Base-by-base conservation (phyloP, 1,284 basidiomycete species). In the Coniferiporia sulphurascens region DNA sequence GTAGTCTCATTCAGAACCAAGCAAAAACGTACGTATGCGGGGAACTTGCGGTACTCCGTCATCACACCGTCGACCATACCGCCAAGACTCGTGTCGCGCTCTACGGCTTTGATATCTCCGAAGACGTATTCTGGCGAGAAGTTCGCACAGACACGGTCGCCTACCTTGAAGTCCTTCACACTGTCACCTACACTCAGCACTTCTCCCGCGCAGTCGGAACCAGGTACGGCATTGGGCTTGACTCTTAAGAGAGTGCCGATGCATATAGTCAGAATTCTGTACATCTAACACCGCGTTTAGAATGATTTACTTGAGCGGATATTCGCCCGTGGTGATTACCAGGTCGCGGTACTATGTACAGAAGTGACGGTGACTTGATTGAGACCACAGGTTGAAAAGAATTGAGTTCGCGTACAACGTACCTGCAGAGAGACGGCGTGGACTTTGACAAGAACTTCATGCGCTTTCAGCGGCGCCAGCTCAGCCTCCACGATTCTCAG, bases 171-270 rank as follows among this genome's bases (percentile, higher is more conserved):
- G 12, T 69, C 68, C 38, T 68, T 76, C 17, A 84, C 82, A 13
- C 76, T 76, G 38, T 71, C 69, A 3, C 85, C 85, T n/a, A 85
- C 3, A 76, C 74, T 43, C 84, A 70, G 51, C 87, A 73, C 65
- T 22, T 85, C 81, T 7, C 86, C 85, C 15, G 86, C 84, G 62
- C 80, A 77, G 64, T 88, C 86, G 5, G 84, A 86, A 66, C 77
- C 73, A 0, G 84, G 83, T 13, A 85, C 74, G 2, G 78, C 64
- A 44, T 79, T 68, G 3, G 67, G 64, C 32, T 69, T 70, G 38
- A 64, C 58, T 2, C 59, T 64, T 46, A 43, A 5, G 17, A 13
- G 45, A 4, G 4, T 5, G n/a, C 4, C 19, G 32, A 7, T 13
- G 27, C 27, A 27, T 27, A 27, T 27, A 27, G 3, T 27, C 27